phyloP scores from a whole-genome alignment of 805 yeast genomes.

The Torulaspora maleeae region DNA sequence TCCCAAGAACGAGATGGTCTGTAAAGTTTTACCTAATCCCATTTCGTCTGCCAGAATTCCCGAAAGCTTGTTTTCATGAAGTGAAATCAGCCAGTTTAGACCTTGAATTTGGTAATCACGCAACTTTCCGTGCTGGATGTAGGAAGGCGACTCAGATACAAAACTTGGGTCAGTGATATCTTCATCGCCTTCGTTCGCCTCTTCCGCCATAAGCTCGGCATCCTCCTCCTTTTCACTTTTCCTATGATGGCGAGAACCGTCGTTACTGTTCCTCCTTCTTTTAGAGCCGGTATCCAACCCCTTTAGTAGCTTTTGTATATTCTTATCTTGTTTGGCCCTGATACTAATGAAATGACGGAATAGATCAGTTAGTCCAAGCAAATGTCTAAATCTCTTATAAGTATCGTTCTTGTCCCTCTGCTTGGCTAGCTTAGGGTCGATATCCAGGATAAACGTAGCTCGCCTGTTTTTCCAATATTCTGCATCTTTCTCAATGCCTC shows the following conservation, averaged over 20 bases:
- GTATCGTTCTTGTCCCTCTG: conserved; percentile 59
- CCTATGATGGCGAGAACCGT: conserved; percentile 51
- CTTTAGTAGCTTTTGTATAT: conserved; percentile 56
- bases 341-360: conserved; percentile 84
- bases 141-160: conserved; percentile 82
- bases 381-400: conserved; percentile 71
- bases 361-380: conserved; percentile 76
- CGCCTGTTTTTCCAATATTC: conserved; percentile 41
- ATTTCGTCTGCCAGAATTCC: conserved; percentile 97
- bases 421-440: conserved; percentile 56
- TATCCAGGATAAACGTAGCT: conserved; percentile 45
- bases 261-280: conserved; percentile 34
- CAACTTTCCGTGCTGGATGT: conserved; percentile 61
- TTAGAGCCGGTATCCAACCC: conserved; percentile 50
- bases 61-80: conserved; percentile 81
- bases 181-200: conserved; percentile 51
- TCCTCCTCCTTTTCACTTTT: conserved; percentile 96
- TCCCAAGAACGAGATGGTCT: conserved; percentile 88
- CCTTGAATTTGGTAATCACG: conserved; percentile 95
- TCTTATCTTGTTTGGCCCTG: conserved; percentile 72
- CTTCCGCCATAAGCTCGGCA: conserved; percentile 82
- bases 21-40: conserved; percentile 96
- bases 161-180: conserved; percentile 52
- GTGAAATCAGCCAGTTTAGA: conserved; percentile 85
- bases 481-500: conserved; percentile 10